A percentile compares a stretch with the other conserved stretches of the same genome.
phyloP scores from a whole-genome alignment of 768 basidiomycete species.

The Kockovaella imperatae region DNA sequence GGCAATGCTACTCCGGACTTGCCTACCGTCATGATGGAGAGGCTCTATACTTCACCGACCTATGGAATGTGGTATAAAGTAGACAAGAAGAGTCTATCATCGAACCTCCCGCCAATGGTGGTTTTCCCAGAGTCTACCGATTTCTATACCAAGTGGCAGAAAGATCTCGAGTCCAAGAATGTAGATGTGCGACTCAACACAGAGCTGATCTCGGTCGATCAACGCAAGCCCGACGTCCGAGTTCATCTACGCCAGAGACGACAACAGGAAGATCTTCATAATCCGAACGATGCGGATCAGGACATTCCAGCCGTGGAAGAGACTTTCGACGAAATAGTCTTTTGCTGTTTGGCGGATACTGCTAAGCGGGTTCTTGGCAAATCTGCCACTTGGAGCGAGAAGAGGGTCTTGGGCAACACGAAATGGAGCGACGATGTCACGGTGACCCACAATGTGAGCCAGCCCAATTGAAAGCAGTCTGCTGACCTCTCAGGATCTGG shows the following conservation, averaged over 20 bases:
- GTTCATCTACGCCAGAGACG: conserved; percentile 40
- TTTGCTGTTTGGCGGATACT: conserved; percentile 50
- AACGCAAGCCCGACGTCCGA: conserved; percentile 40
- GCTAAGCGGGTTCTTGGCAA: conserved; percentile 48
- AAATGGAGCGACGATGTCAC: conserved; percentile 50
- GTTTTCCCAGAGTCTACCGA: conserved; percentile 46
- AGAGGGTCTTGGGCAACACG: conserved; percentile 48
- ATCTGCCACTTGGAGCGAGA: conserved; percentile 47
- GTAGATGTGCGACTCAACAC: conserved; percentile 47
- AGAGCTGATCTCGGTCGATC: conserved; percentile 37
- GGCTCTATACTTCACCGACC: conserved; percentile 48
- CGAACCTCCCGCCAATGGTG: conserved; percentile 48
- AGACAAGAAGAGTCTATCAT: conserved; percentile 44
- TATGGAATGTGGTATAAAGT: conserved; percentile 49
- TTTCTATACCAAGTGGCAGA: conserved; percentile 46
- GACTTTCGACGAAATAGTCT: conserved; percentile 49
- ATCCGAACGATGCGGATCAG: conserved; percentile 42
- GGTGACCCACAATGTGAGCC: conserved; percentile 49
- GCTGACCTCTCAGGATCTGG: conserved; percentile 33
- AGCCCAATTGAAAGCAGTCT: not conserved
- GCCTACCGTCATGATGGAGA: conserved; percentile 47
- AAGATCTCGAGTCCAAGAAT: conserved; percentile 40
- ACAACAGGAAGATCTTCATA: conserved; percentile 43
- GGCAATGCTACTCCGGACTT: conserved; percentile 48
- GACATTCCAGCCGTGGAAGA: conserved; percentile 44